A percentile compares a stretch with the other conserved stretches of the same genome.
These are phyloP conservation scores for Pestalotiopsis sp. DNA, from an alignment of 2,329 filamentous ascomycete species.

Conservation along the genomic window DNA sequence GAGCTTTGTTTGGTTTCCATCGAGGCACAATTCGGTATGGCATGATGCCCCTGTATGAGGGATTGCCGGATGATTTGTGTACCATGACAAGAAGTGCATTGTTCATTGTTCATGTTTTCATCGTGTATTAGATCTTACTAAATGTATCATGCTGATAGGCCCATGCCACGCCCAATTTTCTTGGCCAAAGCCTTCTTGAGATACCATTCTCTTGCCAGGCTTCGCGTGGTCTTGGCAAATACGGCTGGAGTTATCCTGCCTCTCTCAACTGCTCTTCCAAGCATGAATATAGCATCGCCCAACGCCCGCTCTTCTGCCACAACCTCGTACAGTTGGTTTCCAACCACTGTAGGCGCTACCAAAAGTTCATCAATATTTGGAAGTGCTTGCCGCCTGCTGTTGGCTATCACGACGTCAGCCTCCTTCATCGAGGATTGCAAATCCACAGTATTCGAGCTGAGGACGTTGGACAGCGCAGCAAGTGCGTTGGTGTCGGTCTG, in stretches of 20 bases:
- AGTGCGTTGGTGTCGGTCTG: constrained; percentile 75
- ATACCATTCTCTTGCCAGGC: constrained; percentile 78
- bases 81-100: too few relatives aligned
- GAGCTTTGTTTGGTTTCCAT: too few relatives aligned
- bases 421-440: constrained; percentile 76
- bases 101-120: too few relatives aligned
- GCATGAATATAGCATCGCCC: constrained; percentile 82
- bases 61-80: too few relatives aligned
- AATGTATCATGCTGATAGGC: constrained; percentile 45
- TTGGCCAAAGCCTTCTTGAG: constrained; percentile 79
- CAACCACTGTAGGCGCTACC: constrained; percentile 91
- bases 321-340: constrained; percentile 86
- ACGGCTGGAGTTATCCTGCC: constrained; percentile 72
- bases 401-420: constrained; percentile 77
- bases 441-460: constrained; percentile 78
- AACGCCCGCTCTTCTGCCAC: constrained; percentile 88
- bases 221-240: constrained; percentile 78
- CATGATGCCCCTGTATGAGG: too few relatives aligned
- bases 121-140: neutral
- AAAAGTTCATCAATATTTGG: constrained; percentile 88
- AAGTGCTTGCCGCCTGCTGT: constrained; percentile 68
- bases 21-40: too few relatives aligned
- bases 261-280: constrained; percentile 74
- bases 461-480: constrained; percentile 68
- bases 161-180: constrained; percentile 80